Percentiles rank a stretch among this genome's conserved stretches.
phyloP scores from a whole-genome alignment of 352 stramenopile genomes.

The Globisporangium nodosum region DNA sequence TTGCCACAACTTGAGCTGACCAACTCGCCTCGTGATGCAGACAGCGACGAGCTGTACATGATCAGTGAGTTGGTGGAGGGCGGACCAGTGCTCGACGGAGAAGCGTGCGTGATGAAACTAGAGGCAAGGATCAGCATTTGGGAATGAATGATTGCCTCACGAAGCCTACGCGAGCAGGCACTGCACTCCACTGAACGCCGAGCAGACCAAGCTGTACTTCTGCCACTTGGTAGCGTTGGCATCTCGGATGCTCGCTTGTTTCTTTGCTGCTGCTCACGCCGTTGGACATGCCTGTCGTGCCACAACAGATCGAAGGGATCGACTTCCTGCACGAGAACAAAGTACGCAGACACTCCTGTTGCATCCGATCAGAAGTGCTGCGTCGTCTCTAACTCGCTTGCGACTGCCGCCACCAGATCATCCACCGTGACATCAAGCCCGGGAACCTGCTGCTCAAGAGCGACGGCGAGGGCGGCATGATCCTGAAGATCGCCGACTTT shows the following conservation, averaged over 20 bases:
- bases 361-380: background rate
- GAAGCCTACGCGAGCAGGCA: conserved; percentile 22
- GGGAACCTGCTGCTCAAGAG: conserved; percentile 71
- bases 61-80: conserved; percentile 78
- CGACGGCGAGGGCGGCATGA: conserved; percentile 39
- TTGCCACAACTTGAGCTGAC: background rate
- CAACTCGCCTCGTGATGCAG: conserved; percentile 17
- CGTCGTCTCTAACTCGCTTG: background rate
- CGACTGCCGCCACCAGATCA: conserved; percentile 31
- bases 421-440: conserved; percentile 81
- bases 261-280: background rate
- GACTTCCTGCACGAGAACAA: conserved; percentile 84
- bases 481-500: conserved; percentile 83
- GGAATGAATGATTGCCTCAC: background rate
- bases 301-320: conserved; percentile 65
- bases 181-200: conserved; percentile 54
- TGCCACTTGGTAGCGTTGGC: conserved; percentile 51
- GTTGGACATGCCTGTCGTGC: conserved; percentile 23
- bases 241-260: background rate
- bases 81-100: conserved; percentile 56
- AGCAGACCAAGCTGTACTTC: conserved; percentile 67
- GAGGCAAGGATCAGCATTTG: background rate
- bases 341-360: conserved; percentile 12
- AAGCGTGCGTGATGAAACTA: conserved; percentile 30
- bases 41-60: conserved; percentile 78